Percentiles rank a stretch among this genome's conserved stretches.
Evolutionary conservation across 2,329 filamentous ascomycete genomes (phyloP).

Genomic region (Calonectria hongkongensis): DNA sequence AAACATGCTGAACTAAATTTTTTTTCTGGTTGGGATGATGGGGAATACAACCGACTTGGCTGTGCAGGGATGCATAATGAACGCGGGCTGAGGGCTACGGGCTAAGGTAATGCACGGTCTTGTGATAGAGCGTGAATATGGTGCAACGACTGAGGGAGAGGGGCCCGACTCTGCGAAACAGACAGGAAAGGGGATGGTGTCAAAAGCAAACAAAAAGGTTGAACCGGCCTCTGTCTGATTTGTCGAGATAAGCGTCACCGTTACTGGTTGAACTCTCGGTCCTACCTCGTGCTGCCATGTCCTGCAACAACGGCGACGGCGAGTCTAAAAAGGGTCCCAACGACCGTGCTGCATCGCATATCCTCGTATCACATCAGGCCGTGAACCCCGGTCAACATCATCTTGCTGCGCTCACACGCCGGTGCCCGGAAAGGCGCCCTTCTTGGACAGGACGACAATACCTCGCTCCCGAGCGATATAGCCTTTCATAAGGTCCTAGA

Average conservation of each 20-base stretch:
- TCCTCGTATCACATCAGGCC: slow-evolving; percentile 36
- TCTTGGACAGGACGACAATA: slow-evolving; percentile 94
- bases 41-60: slow-evolving; percentile 30
- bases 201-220: slow-evolving; percentile 41
- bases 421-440: slow-evolving; percentile 94
- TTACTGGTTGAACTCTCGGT: slow-evolving; percentile 31
- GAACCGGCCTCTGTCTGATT: slow-evolving; percentile 46
- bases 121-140: slow-evolving; percentile 52
- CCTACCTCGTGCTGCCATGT: slow-evolving; percentile 40
- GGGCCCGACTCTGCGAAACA: slow-evolving; percentile 35
- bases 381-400: slow-evolving; percentile 28
- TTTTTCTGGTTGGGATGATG: slow-evolving; percentile 33
- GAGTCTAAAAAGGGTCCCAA: slow-evolving; percentile 37
- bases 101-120: slow-evolving; percentile 50
- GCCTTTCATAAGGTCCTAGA: slow-evolving; percentile 94
- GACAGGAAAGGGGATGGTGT: slow-evolving; percentile 35
- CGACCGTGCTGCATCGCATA: slow-evolving; percentile 39
- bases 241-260: slow-evolving; percentile 47
- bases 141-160: slow-evolving; percentile 44
- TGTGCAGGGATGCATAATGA: slow-evolving; percentile 41
- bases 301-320: slow-evolving; percentile 29
- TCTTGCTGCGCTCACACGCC: slow-evolving; percentile 69
- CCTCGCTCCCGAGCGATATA: slow-evolving; percentile 95
- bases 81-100: slow-evolving; percentile 39
- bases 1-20: slow-evolving; percentile 12